Evolutionary conservation across 2,329 filamentous ascomycete species (phyloP), one percentile per base, ranked within the genome.

Genomic region (Phaeosphaeriaceae sp.): DNA sequence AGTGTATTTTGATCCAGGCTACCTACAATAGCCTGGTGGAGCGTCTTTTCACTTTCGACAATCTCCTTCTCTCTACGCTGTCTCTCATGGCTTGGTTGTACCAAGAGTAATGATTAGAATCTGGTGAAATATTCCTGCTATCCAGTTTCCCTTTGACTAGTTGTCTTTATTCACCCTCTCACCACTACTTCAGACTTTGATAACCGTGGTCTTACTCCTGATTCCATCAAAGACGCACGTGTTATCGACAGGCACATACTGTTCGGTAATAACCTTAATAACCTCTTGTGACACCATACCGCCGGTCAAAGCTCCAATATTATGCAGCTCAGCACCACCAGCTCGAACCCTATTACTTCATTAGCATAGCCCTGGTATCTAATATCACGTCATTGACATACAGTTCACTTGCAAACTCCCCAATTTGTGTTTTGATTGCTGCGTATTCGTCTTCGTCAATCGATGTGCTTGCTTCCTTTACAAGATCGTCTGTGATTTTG

Each of bases 201-300:
- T 76, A 58, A 83, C 81, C 33, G 74, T 76, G 38, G 74, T 82
- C 63, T 79, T 81, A 65, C 83, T 85, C 55, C 69, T 75, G 2
- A 86, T 77, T 1, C 85, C 85, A 63, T 87, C 83, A 58, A 86
- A 87, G 18, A 87, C 68, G 61, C 83, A 86, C 0, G 81, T 84
- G 52, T 86, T 86, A 67, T 87, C 83, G 7, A 87, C 76, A 1
- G 85, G 84, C 9, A 86, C 77, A 64, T 87, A 87, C 71, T 87
- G 85, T 63, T 81, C 79, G n/a, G 85, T 87, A 36, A 93, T 84
- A 72, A 85, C 82, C 71, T 99, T 99, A 77, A 99, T 95, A 55
- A 93, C 85, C 76, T 99, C 94, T 74, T 99, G 95, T n/a, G 93
- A 91, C 39, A 95, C 88, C 78, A 99, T 88, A 3, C 94, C 95